These are phyloP conservation scores for Chaetomiaceae sp. DNA, from an alignment of 2,329 filamentous ascomycete genomes.

Conservation along the genomic window DNA sequence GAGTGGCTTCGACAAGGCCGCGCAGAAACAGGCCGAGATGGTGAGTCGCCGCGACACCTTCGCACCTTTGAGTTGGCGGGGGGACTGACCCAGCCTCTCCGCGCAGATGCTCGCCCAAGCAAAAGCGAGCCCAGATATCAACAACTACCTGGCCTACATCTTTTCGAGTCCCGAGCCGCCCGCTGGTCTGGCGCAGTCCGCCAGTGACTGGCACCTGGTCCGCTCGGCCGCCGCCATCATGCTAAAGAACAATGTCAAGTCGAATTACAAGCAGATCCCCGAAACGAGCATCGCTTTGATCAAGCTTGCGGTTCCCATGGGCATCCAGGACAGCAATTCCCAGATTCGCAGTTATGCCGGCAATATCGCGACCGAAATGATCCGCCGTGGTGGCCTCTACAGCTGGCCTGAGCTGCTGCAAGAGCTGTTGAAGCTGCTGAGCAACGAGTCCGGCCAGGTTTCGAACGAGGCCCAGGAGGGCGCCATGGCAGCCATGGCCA, in stretches of 20 bases:
- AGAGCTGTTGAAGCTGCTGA: constrained; percentile 73
- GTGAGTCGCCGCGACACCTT: constrained; percentile 49
- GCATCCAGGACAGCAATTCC: constrained; percentile 73
- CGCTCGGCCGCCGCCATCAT: constrained; percentile 87
- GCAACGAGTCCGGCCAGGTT: constrained; percentile 65
- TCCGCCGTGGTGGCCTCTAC: constrained; percentile 77
- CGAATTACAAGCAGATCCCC: constrained; percentile 70
- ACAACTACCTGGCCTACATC: constrained; percentile 93
- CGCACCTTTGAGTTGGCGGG: background rate
- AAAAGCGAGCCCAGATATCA: constrained; percentile 83
- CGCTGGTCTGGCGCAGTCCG: constrained; percentile 53
- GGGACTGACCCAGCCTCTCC: constrained; percentile 13
- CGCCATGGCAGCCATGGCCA: constrained; percentile 85
- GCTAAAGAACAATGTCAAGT: constrained; percentile 88
- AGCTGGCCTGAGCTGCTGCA: constrained; percentile 89
- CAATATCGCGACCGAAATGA: constrained; percentile 89
- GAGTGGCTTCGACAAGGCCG: constrained; percentile 71
- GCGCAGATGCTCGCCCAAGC: constrained; percentile 86
- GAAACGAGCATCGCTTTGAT: constrained; percentile 70
- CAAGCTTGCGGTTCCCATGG: constrained; percentile 71
- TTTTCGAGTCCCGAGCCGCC: constrained; percentile 68
- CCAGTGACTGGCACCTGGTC: constrained; percentile 66
- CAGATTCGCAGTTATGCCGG: constrained; percentile 88
- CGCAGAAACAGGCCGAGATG: constrained; percentile 84
- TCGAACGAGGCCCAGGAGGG: constrained; percentile 78